phyloP scores from a whole-genome alignment of 106 monocot genomes.

The Acanthochlamys bracteata region DNA sequence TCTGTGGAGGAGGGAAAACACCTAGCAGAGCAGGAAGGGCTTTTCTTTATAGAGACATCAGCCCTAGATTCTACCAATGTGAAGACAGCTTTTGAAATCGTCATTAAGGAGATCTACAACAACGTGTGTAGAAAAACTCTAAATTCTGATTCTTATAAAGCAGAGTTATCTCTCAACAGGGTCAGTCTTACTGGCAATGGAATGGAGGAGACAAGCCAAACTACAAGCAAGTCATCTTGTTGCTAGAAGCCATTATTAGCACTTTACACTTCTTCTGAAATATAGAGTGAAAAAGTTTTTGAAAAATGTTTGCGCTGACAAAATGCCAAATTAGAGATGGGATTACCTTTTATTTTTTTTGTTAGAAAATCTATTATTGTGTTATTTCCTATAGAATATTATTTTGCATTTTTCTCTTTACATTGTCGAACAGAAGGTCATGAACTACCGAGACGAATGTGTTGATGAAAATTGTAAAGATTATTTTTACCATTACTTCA shows the following conservation, averaged over 20 bases:
- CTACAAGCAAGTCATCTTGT: conserved; percentile 6
- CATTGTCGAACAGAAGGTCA: no score
- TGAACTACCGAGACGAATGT: no score
- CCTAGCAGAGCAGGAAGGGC: conserved; percentile 42
- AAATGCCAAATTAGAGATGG: no score
- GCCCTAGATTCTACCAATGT: conserved; percentile 54
- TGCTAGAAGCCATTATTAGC: background rate
- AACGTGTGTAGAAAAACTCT: conserved; percentile 22
- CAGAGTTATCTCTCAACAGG: conserved; percentile 7
- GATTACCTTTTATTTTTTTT: no score
- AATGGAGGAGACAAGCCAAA: background rate
- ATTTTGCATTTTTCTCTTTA: no score
- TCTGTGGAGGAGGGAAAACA: conserved; percentile 46
- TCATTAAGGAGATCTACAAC: conserved; percentile 29
- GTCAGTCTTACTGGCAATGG: conserved; percentile 1
- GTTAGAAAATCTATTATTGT: no score
- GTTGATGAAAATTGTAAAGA: no score
- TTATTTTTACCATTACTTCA: no score
- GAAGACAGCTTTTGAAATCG: conserved; percentile 38
- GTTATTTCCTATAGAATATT: background rate
- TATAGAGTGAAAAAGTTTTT: background rate
- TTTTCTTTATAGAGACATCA: conserved; percentile 59
- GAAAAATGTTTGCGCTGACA: no score
- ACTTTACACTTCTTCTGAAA: background rate
- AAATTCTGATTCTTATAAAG: conserved; percentile 12